Evolutionary conservation across 345 rosid genomes (phyloP), one percentile per base, ranked within the genome.

Genomic region (Lumnitzera racemosa): DNA sequence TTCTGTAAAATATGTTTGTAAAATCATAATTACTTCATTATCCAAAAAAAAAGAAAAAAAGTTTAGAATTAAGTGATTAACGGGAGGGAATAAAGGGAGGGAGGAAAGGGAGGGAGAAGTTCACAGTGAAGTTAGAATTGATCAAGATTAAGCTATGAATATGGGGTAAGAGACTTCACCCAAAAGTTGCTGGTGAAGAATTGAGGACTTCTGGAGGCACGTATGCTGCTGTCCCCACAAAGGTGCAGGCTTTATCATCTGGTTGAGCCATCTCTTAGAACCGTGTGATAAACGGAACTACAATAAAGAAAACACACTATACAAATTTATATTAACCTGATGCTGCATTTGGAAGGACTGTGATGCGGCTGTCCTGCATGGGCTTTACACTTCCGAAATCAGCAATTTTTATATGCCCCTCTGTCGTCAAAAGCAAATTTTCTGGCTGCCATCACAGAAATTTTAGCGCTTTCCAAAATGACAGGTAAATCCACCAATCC

Each of bases 341-440:
- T 54, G 95, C 73, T 25, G 99, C 97, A 74, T 86, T 88, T 46
- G 96, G 97, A 69, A 90, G 97, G 17, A 95, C 85, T 13, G 92
- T 95, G 57, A 95, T 81, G 57, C 76, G 83, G 71, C 96, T 90
- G 61, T 80, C 96, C 70, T 90, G 96, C 96, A 86, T 90, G 47
- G 97, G 90, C 91, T 88, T 90, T 53, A 95, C 95, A 63, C 99
- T 95, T 53, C 97, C 99, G 78, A 94, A 90, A 79, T 90, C 99
- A 25, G 97, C 99, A 74, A 95, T 77, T 79, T 90, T 95, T 46
- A 88, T 81, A 67, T 94, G 97, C 61, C 97, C 97, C 53, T 88
- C 96, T 15, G 74, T 64, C 20, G 84, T 88, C 49, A 88, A 81
- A 52, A 86, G 75, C 79, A 94, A 78, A 72, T 94, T 94, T 83